phyloP scores from a whole-genome alignment of 805 yeast genomes.

The Sugiyamaella boreocaroliniensis region DNA sequence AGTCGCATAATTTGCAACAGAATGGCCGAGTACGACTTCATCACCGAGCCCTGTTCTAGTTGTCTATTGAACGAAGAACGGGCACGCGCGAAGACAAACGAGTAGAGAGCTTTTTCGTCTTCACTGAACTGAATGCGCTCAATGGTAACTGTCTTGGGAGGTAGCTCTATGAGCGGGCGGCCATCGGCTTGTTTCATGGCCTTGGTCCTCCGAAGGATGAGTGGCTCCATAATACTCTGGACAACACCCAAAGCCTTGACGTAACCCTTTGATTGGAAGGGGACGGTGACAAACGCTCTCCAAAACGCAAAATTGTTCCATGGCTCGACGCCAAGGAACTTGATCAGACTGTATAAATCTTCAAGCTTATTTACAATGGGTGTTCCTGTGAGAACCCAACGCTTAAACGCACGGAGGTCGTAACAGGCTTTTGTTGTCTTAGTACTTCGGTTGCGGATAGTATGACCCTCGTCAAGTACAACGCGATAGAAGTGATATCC shows the following conservation, averaged over 20 bases:
- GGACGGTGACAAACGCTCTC: slow-evolving; percentile 77
- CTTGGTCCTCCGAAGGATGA: slow-evolving; percentile 78
- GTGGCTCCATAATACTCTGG: slow-evolving; percentile 78
- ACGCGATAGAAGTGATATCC: slow-evolving; percentile 69
- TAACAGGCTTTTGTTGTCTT: slow-evolving; percentile 74
- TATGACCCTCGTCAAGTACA: slow-evolving; percentile 87
- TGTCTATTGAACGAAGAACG: slow-evolving; percentile 35
- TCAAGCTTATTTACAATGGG: slow-evolving; percentile 86
- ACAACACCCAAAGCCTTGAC: slow-evolving; percentile 73
- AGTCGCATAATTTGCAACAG: slow-evolving; percentile 75
- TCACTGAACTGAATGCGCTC: slow-evolving; percentile 62
- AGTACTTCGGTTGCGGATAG: slow-evolving; percentile 69
- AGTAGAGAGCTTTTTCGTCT: slow-evolving; percentile 59
- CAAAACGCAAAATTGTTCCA: slow-evolving; percentile 83
- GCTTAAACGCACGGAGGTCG: slow-evolving; percentile 54
- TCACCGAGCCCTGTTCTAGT: slow-evolving; percentile 50
- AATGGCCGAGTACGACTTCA: slow-evolving; percentile 69
- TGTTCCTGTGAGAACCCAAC: slow-evolving; percentile 89
- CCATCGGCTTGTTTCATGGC: slow-evolving; percentile 74
- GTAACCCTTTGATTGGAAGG: slow-evolving; percentile 69
- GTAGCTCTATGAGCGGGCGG: slow-evolving; percentile 63
- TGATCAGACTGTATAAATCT: slow-evolving; percentile 72
- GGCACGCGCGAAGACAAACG: slow-evolving; percentile 62
- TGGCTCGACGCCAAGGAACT: slow-evolving; percentile 74
- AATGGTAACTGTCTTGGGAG: slow-evolving; percentile 64